Evolutionary conservation across 768 basidiomycete species (phyloP).

Genomic region (Gautieria morchelliformis): DNA sequence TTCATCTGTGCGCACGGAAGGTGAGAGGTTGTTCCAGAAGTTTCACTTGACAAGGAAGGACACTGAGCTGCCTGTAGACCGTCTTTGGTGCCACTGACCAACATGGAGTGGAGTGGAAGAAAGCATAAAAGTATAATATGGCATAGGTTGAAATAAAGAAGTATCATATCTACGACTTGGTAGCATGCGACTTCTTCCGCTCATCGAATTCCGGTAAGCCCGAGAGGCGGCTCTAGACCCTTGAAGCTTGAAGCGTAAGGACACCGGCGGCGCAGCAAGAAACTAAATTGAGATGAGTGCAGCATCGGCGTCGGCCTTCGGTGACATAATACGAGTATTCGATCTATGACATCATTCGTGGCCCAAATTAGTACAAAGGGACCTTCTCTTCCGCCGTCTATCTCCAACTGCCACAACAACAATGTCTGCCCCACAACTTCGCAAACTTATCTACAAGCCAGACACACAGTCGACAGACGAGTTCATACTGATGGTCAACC

Average conservation of each 20-base stretch:
- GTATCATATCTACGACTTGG: no score
- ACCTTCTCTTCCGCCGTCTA: background rate
- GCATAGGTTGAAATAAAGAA: background rate
- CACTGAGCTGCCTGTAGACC: conserved; percentile 28
- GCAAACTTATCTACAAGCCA: conserved; percentile 75
- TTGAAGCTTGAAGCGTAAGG: no score
- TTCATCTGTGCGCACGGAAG: conserved; percentile 97
- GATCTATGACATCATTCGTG: conserved; percentile 1
- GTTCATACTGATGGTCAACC: conserved; percentile 61
- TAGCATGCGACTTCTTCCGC: no score
- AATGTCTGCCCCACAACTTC: conserved; percentile 23
- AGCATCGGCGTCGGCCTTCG: no score
- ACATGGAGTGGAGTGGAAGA: conserved; percentile 15
- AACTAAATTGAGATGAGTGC: no score
- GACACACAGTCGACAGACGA: conserved; percentile 63
- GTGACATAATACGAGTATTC: no score
- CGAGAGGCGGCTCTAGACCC: no score
- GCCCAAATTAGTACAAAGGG: background rate
- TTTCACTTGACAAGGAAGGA: background rate
- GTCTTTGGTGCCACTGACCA: conserved; percentile 42
- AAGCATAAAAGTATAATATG: background rate
- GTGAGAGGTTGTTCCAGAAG: conserved; percentile 24
- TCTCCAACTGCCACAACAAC: background rate
- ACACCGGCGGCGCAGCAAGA: no score
- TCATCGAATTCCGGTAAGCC: no score